Percentiles rank a stretch among this genome's conserved stretches.
These are phyloP conservation scores for Termitomyces sp. DNA, from an alignment of 768 basidiomycete species.

Conservation along the genomic window DNA sequence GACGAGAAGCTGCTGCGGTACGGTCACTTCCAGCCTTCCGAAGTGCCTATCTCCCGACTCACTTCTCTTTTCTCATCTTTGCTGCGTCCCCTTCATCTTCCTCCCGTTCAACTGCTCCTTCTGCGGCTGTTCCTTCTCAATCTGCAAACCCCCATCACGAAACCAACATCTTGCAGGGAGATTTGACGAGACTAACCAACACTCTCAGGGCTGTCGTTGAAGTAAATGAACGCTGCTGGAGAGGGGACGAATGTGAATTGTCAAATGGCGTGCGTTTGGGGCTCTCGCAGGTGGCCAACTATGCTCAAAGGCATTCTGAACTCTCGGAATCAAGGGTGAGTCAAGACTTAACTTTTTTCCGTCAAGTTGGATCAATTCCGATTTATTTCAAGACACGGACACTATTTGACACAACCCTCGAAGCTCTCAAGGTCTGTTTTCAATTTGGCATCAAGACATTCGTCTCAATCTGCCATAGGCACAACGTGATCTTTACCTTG, in stretches of 20 bases:
- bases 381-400: conserved; percentile 46
- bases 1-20: conserved; percentile 92
- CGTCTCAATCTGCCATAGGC: conserved; percentile 32
- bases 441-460: neutral
- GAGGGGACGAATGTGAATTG: conserved; percentile 78
- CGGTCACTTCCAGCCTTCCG: conserved; percentile 61
- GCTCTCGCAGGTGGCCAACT: conserved; percentile 60
- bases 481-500: conserved; percentile 84
- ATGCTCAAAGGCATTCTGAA: conserved; percentile 71
- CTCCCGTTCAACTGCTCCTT: conserved; percentile 29
- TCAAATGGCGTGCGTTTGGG: conserved; percentile 76
- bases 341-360: conserved; percentile 2
- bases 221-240: conserved; percentile 78
- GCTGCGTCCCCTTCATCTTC: conserved; percentile 34
- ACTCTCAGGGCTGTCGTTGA: conserved; percentile 76
- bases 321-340: conserved; percentile 69
- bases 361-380: neutral
- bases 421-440: conserved; percentile 64
- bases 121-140: conserved; percentile 28
- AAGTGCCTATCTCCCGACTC: conserved; percentile 65
- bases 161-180: conserved; percentile 60
- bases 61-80: conserved; percentile 57
- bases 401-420: conserved; percentile 66
- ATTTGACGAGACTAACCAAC: conserved; percentile 79
- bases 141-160: conserved; percentile 26